Evolutionary conservation across 2,329 filamentous ascomycete species (phyloP), one percentile per base, ranked within the genome.

Genomic region (Tolypocladium album): DNA sequence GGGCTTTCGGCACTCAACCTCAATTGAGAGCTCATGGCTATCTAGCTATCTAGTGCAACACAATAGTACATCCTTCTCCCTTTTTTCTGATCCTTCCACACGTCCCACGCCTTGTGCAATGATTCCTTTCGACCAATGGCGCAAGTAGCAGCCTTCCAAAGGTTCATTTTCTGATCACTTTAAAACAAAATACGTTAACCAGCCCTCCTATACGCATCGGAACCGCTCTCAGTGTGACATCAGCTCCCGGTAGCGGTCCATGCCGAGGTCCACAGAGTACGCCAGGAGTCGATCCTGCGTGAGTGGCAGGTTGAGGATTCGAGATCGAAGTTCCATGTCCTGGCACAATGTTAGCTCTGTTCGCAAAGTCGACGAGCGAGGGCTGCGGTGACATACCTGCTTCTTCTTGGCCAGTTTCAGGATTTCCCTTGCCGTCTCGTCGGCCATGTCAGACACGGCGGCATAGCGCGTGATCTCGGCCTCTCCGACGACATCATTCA

Each of bases 381-480:
- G 20, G 45, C 36, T 11, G 2, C 22, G 50, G 22, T 27, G 58
- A 74, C 81, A 71, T 72, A 87, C 85, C 71, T 82, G 78, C 65
- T 82, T 82, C 67, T 81, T 79, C 68, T 82, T 82, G 56, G 75
- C 74, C 63, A 76, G 66, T 60, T 79, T 79, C 59, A 86, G 76
- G 61, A 88, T 82, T 70, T 86, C 82, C 63, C 82, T 82, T 12
- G 88, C 89, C 61, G 93, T 84, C 55, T 86, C 80, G 58, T 85
- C 84, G 55, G 88, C 88, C 82, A 96, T 96, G 69, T 95, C 91
- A 64, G 88, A 86, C 59, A 93, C 81, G 0, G 91, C 90, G 50
- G 92, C 90, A 59, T 72, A 76, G 47, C 72, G 65, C 58, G 84
- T 78, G 69, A 89, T 82, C 63, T 85, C 71, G 7, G 72, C 68